These are phyloP conservation scores for Xylaria venustula DNA, from an alignment of 495 filamentous ascomycete genomes.

Conservation along the genomic window DNA sequence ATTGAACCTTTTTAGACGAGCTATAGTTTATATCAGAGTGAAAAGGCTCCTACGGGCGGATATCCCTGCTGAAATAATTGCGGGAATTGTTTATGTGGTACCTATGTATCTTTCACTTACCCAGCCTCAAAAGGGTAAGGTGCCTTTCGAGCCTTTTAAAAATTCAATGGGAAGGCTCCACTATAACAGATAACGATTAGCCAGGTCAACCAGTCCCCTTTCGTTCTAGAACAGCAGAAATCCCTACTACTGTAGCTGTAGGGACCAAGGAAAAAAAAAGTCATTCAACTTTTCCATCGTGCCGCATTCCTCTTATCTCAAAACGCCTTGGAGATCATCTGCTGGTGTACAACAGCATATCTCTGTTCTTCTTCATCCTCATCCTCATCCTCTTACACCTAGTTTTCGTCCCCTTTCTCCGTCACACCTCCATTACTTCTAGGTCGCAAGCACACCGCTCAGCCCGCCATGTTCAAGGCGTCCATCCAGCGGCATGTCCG, in stretches of 20 bases:
- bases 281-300: not conserved
- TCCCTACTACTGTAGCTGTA: too few species aligned
- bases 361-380: not conserved
- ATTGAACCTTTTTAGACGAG: too few species aligned
- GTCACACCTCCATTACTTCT: not conserved
- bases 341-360: not conserved
- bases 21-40: too few species aligned
- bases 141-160: too few species aligned
- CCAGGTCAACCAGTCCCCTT: not conserved
- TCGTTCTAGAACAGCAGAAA: not conserved
- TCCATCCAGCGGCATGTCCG: conserved; percentile 31
- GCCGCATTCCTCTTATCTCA: not conserved
- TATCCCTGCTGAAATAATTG: too few species aligned
- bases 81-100: too few species aligned
- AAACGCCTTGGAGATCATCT: not conserved
- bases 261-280: not conserved
- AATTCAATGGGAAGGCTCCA: too few species aligned
- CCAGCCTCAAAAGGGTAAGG: too few species aligned
- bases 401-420: not conserved
- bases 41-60: too few species aligned
- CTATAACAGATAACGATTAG: not conserved
- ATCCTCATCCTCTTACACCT: not conserved
- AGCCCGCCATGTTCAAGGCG: conserved; percentile 24
- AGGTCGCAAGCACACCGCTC: not conserved
- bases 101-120: too few species aligned